Evolutionary conservation across 768 basidiomycete genomes (phyloP), one percentile per base, ranked within the genome.

Genomic region (Sporobolomyces phaffii): DNA sequence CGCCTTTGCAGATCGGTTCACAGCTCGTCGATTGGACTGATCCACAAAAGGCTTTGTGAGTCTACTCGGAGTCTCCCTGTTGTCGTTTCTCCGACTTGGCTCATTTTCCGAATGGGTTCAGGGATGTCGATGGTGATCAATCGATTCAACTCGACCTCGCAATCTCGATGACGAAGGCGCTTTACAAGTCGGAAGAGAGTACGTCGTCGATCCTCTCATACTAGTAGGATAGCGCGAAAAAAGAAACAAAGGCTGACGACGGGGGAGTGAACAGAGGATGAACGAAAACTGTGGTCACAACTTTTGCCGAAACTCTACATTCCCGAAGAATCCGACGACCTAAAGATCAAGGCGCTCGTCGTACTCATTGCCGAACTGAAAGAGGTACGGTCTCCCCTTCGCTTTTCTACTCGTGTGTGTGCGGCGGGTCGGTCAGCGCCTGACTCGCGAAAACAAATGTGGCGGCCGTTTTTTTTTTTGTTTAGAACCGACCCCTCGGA

Each of bases 281-380:
- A 74, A 45, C 72, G 80, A 17, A 81, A 80, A 69, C 71, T 77
- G 5, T 72, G 80, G 47, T 70, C 75, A 51, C 78, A 78, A 28
- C 74, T 79, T n/a, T 72, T 81, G 1, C 69, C 74, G 24, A 81
- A 80, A 70, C 76, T 81, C 0, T 75, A 79, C 64, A 63, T 80
- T 17, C 78, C 80, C 1, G 78, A 79, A 28, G 76, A 78, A 33
- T 72, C 76, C 17, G 77, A 78, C 38, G 68, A 74, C 20, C 60
- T 72, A 57, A 74, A 73, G 22, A 75, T 85, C 58, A 79, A 83
- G 59, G 81, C 81, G 60, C 69, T 86, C 1, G 76, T 82, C 33
- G 77, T 84, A 14, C 75, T 90, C 22, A 79, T 89, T 60, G 78
- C 83, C 41, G 85, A 82, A 73, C 75, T 91, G 36, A 81, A 79